Evolutionary conservation across 306 rosid genomes (phyloP), one percentile per base, ranked within the genome.

Genomic region (Delonix regia): DNA sequence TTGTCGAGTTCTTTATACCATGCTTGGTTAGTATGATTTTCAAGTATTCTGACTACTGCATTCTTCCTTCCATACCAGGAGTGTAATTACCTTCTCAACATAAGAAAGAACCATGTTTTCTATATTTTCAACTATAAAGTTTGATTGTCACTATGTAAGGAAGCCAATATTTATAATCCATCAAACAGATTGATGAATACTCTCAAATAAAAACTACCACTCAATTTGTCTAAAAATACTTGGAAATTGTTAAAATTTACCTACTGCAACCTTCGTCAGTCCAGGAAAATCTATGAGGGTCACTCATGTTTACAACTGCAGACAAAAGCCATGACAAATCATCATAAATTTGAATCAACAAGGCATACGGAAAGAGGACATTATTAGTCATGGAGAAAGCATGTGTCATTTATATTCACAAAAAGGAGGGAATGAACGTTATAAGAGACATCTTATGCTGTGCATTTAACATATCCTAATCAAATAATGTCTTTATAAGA

Each of bases 271-370:
- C 94, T 95, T 95, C 18, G 99, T 95, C 88, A 95, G 84, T 69
- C 99, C 99, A 61, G 99, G 99, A 90, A 95, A 97, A 85, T 95
- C 99, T 33, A 95, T 89, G 60, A 95, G 94, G 39, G 99, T 95
- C 83, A n/a, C n/a, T n/a, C n/a, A 95, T 87, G 88, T 95, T 93
- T 59, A 95, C 99, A 90, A 95, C 99, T 95, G 98, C 90, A 85
- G 75, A 71, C 21, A 84, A 84, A 57, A 79, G 80, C 55, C 83
- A 74, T 64, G 72, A 21, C 19, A 67, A 70, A 70, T 69, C 68
- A 82, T 79, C 72, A 82, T 38, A 75, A 78, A 56, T 22, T 73
- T 75, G 57, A 77, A 82, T 41, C 48, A 79, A 42, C 22, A 7
- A 57, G 76, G 19, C 78, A 64, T 45, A 28, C 66, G 34, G 34